Evolutionary conservation across 805 yeast genomes (phyloP), one percentile per base, ranked within the genome.

Genomic region (Danielia oregonensis): DNA sequence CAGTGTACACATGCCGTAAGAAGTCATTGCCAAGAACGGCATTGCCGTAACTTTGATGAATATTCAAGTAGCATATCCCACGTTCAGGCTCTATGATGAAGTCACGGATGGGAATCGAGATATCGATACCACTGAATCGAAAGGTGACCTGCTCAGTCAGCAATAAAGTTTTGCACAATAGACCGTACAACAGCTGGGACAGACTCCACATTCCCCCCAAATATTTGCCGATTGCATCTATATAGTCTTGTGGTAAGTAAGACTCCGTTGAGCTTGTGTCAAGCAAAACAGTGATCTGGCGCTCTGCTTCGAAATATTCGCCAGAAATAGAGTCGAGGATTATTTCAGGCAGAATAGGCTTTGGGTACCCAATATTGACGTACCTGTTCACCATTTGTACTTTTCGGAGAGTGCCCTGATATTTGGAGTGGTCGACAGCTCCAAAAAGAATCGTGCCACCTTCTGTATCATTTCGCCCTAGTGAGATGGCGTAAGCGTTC

Each of bases 21-120:
- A 29, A 18, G 17, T 29, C n/a, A 17, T 21, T 17, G 12, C 32
- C 29, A 26, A 26, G 9, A 19, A 19, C 22, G n/a, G n/a, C n/a
- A 14, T 8, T n/a, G 30, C 6, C 12, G 22, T 10, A 24, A 12
- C 16, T 25, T 7, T 17, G n/a, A 7, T 4, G 22, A 17, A 30
- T 16, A 15, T 15, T 15, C 14, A 30, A 17, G 21, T 8, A 30
- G 22, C 24, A 18, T 24, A 5, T 13, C 7, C 15, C 11, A n/a
- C n/a, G n/a, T 7, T 26, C 17, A 6, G 11, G n/a, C 17, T 5
- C 17, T 6, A 10, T 5, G 10, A 27, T 11, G 5, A 29, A n/a
- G 11, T 15, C 16, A 4, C 12, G 6, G n/a, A 29, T 5, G 4
- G 31, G 31, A n/a, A 29, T 25, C 6, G 18, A 5, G 15, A 29